Percentiles rank a stretch among this genome's conserved stretches.
These are phyloP conservation scores for Sphagnum fallax DNA, from an alignment of 228 moss, liverwort and hornwort species.

Conservation along the genomic window DNA sequence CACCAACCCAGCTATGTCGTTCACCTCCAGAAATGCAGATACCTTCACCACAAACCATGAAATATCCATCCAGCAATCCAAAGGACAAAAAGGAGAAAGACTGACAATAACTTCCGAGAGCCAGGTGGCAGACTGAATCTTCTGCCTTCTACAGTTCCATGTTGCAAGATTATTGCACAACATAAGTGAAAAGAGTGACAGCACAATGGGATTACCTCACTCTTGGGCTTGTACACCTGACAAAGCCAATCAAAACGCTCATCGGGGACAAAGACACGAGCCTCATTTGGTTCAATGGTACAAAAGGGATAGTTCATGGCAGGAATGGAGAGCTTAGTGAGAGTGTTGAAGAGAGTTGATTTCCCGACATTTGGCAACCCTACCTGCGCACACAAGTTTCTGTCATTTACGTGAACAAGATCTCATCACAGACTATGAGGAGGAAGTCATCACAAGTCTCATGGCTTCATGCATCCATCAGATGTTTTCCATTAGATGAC, in stretches of 20 bases:
- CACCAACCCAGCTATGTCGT: constrained; percentile 96
- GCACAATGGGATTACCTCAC: constrained; percentile 49
- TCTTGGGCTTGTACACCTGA: constrained; percentile 91
- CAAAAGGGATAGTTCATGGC: constrained; percentile 98
- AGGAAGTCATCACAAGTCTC: too few relatives aligned
- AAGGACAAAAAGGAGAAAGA: too few relatives aligned
- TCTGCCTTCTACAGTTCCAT: too few relatives aligned
- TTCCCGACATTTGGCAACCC: constrained; percentile 98
- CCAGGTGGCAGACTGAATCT: too few relatives aligned
- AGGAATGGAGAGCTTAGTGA: constrained; percentile 86
- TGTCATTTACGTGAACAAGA: neutral
- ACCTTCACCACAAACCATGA: constrained; percentile 36
- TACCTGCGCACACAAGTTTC: constrained; percentile 37
- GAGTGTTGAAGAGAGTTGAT: constrained; percentile 95
- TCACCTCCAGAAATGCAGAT: constrained; percentile 92
- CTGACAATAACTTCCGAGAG: too few relatives aligned
- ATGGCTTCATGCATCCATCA: too few relatives aligned
- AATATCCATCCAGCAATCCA: neutral
- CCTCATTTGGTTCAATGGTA: constrained; percentile 97
- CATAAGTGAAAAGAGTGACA: too few relatives aligned
- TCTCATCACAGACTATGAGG: too few relatives aligned
- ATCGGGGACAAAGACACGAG: constrained; percentile 90
- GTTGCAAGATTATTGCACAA: too few relatives aligned
- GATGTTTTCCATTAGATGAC: too few relatives aligned
- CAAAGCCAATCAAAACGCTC: constrained; percentile 97